These are phyloP conservation scores for Mortierella alpina DNA, from an alignment of 192 early-diverging fungal genomes.

Conservation along the genomic window DNA sequence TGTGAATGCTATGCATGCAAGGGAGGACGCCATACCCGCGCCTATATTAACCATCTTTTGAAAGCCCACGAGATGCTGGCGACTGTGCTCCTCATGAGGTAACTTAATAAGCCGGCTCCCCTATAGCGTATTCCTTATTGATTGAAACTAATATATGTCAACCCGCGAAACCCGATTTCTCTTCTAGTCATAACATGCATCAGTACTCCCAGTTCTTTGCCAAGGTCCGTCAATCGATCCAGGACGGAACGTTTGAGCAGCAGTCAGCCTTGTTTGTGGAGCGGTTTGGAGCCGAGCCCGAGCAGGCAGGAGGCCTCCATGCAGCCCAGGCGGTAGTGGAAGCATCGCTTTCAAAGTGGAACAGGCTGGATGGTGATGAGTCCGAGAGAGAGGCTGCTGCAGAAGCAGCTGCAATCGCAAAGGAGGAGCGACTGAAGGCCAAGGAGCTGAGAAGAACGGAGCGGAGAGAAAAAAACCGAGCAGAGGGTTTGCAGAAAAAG, in stretches of 20 bases:
- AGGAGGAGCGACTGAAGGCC: conserved; percentile 9
- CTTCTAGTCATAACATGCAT: conserved; percentile 52
- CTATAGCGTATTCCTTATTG: not conserved
- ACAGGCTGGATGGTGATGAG: conserved; percentile 9
- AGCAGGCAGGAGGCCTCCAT: conserved; percentile 35
- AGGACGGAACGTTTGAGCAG: conserved; percentile 37
- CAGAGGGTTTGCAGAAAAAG: conserved; percentile 2
- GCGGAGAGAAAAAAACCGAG: not conserved
- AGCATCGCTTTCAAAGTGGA: conserved; percentile 24
- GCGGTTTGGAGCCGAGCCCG: conserved; percentile 30
- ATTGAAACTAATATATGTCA: not conserved
- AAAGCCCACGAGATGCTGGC: conserved; percentile 83
- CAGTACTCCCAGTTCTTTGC: conserved; percentile 53
- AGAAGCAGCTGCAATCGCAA: not conserved
- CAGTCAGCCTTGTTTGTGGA: conserved; percentile 18
- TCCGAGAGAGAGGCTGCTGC: not conserved
- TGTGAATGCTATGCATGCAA: conserved; percentile 78
- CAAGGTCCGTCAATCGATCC: conserved; percentile 37
- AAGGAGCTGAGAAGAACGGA: not conserved
- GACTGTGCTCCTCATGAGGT: conserved; percentile 78
- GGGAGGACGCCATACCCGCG: conserved; percentile 67
- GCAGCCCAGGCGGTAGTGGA: conserved; percentile 28
- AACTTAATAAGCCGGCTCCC: not conserved
- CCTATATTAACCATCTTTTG: conserved; percentile 81
- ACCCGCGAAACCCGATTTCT: not conserved